Conservation (phyloP, 352 stramenopile genomes). For the Pythium utonaiense region DNA sequence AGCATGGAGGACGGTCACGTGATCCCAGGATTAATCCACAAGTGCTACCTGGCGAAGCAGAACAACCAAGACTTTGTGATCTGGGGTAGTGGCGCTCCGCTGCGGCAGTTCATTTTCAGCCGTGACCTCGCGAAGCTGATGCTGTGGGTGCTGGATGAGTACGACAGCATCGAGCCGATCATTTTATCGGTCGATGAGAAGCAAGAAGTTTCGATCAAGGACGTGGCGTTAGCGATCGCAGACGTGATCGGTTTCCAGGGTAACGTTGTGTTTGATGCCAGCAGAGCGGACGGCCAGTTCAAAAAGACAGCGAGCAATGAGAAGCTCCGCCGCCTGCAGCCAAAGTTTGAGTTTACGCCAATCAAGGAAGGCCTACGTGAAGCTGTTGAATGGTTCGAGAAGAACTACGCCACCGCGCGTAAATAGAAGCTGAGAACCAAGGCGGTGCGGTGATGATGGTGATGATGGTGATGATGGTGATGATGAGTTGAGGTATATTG, state of each 20-base stretch:
- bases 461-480: no score
- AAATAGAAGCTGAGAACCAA: constrained; percentile 27
- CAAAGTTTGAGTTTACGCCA: constrained; percentile 93
- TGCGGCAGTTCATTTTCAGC: constrained; percentile 98
- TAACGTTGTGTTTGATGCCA: constrained; percentile 89
- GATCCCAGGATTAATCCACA: constrained; percentile 98
- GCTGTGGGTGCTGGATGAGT: constrained; percentile 73
- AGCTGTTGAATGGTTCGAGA: constrained; percentile 51
- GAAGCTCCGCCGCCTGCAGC: constrained; percentile 89
- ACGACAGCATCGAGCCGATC: constrained; percentile 91
- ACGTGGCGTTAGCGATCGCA: constrained; percentile 88
- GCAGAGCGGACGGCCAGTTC: constrained; percentile 97
- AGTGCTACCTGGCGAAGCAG: constrained; percentile 96
- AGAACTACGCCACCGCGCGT: constrained; percentile 38
- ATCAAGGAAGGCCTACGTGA: constrained; percentile 84
- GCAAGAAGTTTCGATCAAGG: constrained; percentile 94
- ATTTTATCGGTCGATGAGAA: constrained; percentile 94
- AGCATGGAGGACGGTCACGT: constrained; percentile 96
- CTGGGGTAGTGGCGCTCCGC: constrained; percentile 92
- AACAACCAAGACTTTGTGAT: constrained; percentile 89
- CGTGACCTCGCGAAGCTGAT: constrained; percentile 94
- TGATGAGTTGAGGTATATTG: no score
- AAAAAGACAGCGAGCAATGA: constrained; percentile 98
- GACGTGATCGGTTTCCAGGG: constrained; percentile 76
- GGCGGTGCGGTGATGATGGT: no score